Base-by-base conservation (phyloP, 2,329 filamentous ascomycete genomes). In the Hortaea sp. region DNA sequence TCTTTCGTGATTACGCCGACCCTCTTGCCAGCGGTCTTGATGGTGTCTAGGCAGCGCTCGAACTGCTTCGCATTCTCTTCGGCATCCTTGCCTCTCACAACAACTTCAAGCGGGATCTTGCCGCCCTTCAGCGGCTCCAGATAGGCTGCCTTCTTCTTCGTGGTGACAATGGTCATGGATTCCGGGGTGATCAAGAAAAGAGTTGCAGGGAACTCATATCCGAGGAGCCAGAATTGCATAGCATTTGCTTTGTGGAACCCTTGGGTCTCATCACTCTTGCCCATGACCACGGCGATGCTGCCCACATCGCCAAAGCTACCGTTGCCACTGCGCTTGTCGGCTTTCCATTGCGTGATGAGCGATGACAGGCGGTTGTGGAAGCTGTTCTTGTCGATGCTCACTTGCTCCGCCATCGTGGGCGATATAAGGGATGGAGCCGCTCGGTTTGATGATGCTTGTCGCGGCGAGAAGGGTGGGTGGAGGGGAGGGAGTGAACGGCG, bases 161-260 rank as follows among this genome's bases (percentile, higher is more conserved):
- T 98, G 5, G 92, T 98, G 54, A 98, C 81, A 49, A 97, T 84
- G 69, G 92, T 94, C 58, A 97, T 75, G 41, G 81, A 81, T 51
- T 97, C 92, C 50, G 82, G 72, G 1, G 90, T 97, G 65, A 98
- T 82, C 44, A 98, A 77, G 74, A 98, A 88, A 53, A 98, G 74
- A 0, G 92, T 98, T 35, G 90, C 89, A 31, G 92, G 92, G 63
- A 98, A 98, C 67, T 98, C 92, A 74, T 98, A 98, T 60, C 92
- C 92, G 52, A 98, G 79, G 46, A 98, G 77, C 94, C 94, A 98
- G 69, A 97, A 94, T 73, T 97, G 92, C 69, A 95, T 84, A 20
- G 92, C 88, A 67, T 95, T 95, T 62, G 89, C 94, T 75, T 98
- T 98, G 69, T 90, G 82, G 60, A 94, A 95, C 59, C 84, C 82